Evolutionary conservation across 805 yeast species (phyloP).

Genomic region (Candida pini): DNA sequence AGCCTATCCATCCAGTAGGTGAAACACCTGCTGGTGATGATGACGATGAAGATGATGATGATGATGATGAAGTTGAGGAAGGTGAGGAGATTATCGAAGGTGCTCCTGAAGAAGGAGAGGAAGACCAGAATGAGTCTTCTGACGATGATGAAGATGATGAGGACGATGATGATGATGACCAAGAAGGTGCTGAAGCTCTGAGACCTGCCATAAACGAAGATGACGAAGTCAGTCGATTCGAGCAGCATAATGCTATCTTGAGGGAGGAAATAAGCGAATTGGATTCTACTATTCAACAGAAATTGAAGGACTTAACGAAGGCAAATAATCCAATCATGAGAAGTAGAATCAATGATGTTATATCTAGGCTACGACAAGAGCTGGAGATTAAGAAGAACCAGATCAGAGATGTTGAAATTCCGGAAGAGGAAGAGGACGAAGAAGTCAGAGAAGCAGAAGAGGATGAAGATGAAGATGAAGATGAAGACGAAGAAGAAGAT

Average conservation of each 20-base stretch:
- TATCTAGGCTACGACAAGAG: conserved; percentile 71
- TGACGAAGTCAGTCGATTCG: conserved; percentile 42
- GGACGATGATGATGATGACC: conserved; percentile 42
- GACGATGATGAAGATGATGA: conserved; percentile 45
- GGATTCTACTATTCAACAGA: conserved; percentile 69
- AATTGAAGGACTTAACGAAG: conserved; percentile 63
- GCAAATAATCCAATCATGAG: conserved; percentile 82
- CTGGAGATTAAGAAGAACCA: conserved; percentile 74
- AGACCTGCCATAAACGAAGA: conserved; percentile 15
- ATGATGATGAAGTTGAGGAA: conserved; percentile 37
- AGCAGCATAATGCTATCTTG: conserved; percentile 65
- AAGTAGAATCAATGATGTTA: conserved; percentile 78
- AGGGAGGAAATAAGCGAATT: conserved; percentile 83
- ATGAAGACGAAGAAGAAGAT: conserved; percentile 55
- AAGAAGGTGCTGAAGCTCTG: conserved; percentile 37
- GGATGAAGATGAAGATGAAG: conserved; percentile 50
- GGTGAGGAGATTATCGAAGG: conserved; percentile 43
- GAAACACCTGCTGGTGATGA: conserved; percentile 31
- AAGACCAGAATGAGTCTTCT: conserved; percentile 41
- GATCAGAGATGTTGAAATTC: conserved; percentile 31
- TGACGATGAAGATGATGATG: conserved; percentile 38
- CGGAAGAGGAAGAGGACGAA: conserved; percentile 28
- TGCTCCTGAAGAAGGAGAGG: conserved; percentile 36
- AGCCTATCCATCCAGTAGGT: conserved; percentile 8
- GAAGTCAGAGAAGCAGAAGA: conserved; percentile 9